Base-by-base conservation (phyloP, 768 basidiomycete genomes). In the Podaxis rugospora region DNA sequence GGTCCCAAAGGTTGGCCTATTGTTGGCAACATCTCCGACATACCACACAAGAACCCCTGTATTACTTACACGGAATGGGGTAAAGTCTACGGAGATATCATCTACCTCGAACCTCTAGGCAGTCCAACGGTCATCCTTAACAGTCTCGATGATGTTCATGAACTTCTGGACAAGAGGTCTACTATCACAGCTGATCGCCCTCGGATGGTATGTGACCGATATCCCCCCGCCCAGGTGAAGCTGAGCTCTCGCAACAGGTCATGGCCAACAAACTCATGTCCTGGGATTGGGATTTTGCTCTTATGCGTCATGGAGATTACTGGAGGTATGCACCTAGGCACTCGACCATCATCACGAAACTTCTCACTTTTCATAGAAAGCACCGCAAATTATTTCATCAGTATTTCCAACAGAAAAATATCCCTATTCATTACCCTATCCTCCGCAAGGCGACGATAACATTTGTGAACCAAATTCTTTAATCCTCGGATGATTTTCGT, bases 81-180 rank as follows among this genome's bases (percentile, higher is more conserved):
- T n/a, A 66, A 66, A 57, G 62, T 66, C 46, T 75, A 66, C 70
- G 67, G 57, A 21, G 67, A 67, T 46, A 58, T 70, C 39, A 59
- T 79, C 42, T 75, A 75, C 61, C 55, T 76, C 35, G 67, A 71
- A 23, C 64, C 75, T 13, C 68, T 77, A 23, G 78, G 78, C 18
- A 66, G 72, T 21, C 67, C 68, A 0, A 70, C 78, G 37, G 66
- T 81, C 27, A 63, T 81, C 21, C 68, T 81, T 44, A 81, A 76
- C 62, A 78, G 78, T 1, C 64, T 71, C 51, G 69, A 75, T 23
- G 71, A 75, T 9, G 71, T 73, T 7, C 70, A 64, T 21, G 79
- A 81, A n/a, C 68, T 82, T 18, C 70, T 82, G 16, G 78, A 82
- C 32, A 75, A 74, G 36, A 74, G 78, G 5, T 80, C 80, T 5